Base-by-base conservation (phyloP, 2,329 filamentous ascomycete species). In the Cladophialophora bantiana region DNA sequence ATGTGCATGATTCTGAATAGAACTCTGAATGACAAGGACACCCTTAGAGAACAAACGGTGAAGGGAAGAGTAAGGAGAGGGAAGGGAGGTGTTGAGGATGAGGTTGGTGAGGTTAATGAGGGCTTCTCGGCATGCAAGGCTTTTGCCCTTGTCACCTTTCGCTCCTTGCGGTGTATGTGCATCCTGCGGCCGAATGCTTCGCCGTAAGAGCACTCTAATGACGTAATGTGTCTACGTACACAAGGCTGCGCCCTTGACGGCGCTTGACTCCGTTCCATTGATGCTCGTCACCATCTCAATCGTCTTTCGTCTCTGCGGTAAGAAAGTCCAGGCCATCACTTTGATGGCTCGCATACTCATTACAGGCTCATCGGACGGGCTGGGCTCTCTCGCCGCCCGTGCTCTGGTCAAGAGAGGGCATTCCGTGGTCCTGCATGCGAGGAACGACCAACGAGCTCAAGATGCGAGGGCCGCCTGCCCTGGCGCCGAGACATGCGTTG, bases 281-380 rank as follows among this genome's bases (percentile, higher is more conserved):
- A 45, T 20, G 7, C 7, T 26, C 45, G 18, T 26, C 45, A 3
- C 6, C 18, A 20, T 20, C 45, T 12, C 45, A 26, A 26, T 26
- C 26, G 26, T 26, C 26, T 50, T 2, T 20, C 7, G 45, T 4
- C 9, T 26, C 26, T 50, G 3, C 10, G 7, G 45, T 4, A 4
- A 12, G 38, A 15, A 42, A 20, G 10, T 50, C 40, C 10, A 1
- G 5, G 10, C 40, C 18, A 18, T 31, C 45, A 26, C 35, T 10
- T 12, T 42, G 3, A 83, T 83, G 80, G 79, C 76, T 52, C 78
- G 80, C 34, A 82, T 85, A 67, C 74, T 84, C 62, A 86, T 88
- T 66, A 88, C 86, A 7, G 85, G 86, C 54, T 86, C 84, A 26
- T 82, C 83, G 12, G 86, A 88, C 72, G 86, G 85, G 66, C 80